Evolutionary conservation across 2,329 filamentous ascomycete species (phyloP).

Genomic region (Orbilia ellipsospora): DNA sequence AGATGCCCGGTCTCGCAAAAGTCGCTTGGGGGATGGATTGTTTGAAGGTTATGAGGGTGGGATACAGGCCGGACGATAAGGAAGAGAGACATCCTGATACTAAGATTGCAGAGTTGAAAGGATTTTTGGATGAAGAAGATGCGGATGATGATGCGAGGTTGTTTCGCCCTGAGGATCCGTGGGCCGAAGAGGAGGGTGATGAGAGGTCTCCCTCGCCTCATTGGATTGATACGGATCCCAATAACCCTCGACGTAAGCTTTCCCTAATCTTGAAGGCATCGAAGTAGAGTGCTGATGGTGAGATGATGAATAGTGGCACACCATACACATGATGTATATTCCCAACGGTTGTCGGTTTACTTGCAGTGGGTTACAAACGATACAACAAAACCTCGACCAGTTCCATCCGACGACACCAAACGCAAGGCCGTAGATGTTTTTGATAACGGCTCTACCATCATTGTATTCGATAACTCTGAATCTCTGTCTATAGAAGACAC

Average conservation of each 20-base stretch:
- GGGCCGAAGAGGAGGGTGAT: constrained; percentile 14
- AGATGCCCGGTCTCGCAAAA: constrained; percentile 67
- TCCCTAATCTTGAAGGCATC: not conserved
- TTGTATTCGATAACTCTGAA: constrained; percentile 68
- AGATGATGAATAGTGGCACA: constrained; percentile 58
- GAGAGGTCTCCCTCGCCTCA: constrained; percentile 46
- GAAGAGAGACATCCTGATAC: constrained; percentile 59
- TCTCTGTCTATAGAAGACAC: constrained; percentile 66
- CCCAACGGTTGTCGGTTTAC: constrained; percentile 67
- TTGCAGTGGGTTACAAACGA: constrained; percentile 66
- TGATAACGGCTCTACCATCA: constrained; percentile 67
- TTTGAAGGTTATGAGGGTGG: constrained; percentile 64
- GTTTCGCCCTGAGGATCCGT: constrained; percentile 21
- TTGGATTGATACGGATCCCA: constrained; percentile 48
- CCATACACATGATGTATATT: constrained; percentile 67
- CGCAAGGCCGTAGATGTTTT: constrained; percentile 63
- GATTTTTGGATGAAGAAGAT: constrained; percentile 60
- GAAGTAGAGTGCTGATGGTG: not conserved
- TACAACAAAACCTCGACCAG: constrained; percentile 60
- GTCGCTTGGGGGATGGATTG: constrained; percentile 68
- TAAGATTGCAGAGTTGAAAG: constrained; percentile 67
- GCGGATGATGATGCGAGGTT: constrained; percentile 26
- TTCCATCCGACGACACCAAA: constrained; percentile 59
- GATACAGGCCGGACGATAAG: constrained; percentile 45
- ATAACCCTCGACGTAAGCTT: constrained; percentile 43